Base-by-base conservation (phyloP, 805 yeast genomes). In the Wickerhamomyces bovis region DNA sequence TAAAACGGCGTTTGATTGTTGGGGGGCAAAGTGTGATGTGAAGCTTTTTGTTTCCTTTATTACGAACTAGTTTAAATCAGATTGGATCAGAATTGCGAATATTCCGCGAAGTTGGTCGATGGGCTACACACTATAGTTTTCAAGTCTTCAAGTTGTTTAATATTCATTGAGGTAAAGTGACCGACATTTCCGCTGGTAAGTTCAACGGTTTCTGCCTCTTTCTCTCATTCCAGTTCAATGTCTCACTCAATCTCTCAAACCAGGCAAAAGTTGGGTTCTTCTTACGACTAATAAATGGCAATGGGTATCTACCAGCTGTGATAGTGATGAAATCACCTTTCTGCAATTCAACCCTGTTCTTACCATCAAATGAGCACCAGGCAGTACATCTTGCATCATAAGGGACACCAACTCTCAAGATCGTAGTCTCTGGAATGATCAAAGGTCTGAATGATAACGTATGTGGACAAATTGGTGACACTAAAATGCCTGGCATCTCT, bases 391-490 rank as follows among this genome's bases (percentile, higher is more conserved):
- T 52, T 1, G 68, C 50, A 35, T 60, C 60, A 36, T 62, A 59
- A 4, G 69, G 69, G 1, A 65, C 67, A 21, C 67, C 67, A 2
- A 65, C 49, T 47, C 67, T 52, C 19, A 65, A 49, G 12, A 63
- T 58, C 16, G 55, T 62, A 2, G 64, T 57, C 42, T 65, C 69
- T 3, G 82, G 82, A 22, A 77, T 66, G 0, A 85, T 77, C 5
- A 83, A 71, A 41, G 81, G 81, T 47, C 81, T 59, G 54, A 76
- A 76, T 30, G 76, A 70, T 10, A 76, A 58, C 23, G 78, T 72
- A 42, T 78, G 67, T 1, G 81, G 80, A 51, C 80, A 75, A 19
- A 76, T 72, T 19, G 81, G 81, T 1, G 79, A 75, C 15, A 76
- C 59, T 38, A 76, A 61, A 15, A 74, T 71, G 44, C 80, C 77